phyloP scores from a whole-genome alignment of 495 filamentous ascomycete species.

The Jackrogersella minutella region DNA sequence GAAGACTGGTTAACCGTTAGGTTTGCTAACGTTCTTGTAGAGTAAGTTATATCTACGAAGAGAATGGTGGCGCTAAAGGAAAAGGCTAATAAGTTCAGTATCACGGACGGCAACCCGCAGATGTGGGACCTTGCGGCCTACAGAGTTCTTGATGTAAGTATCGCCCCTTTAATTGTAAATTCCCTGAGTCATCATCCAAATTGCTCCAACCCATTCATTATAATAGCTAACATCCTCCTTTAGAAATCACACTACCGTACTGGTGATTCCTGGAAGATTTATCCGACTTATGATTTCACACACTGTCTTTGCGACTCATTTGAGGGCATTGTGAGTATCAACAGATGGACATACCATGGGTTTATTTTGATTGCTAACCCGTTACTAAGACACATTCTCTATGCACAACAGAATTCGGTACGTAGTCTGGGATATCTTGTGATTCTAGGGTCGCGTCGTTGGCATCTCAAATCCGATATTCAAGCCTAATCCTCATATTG shows the following conservation, averaged over 20 bases:
- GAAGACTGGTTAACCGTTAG: constrained; percentile 38
- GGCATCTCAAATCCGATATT: too few relatives aligned
- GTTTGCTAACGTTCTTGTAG: constrained; percentile 67
- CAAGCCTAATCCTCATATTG: background rate
- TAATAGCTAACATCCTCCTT: too few relatives aligned
- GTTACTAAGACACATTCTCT: constrained; percentile 71
- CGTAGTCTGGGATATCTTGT: constrained; percentile 46
- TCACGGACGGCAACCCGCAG: constrained; percentile 57
- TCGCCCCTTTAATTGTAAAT: too few relatives aligned
- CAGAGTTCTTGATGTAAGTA: constrained; percentile 66
- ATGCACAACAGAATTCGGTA: constrained; percentile 87
- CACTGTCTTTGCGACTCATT: constrained; percentile 90
- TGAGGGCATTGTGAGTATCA: constrained; percentile 67
- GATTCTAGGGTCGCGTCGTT: background rate
- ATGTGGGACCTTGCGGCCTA: constrained; percentile 85
- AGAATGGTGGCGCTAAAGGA: constrained; percentile 68
- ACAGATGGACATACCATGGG: background rate
- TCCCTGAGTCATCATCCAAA: too few relatives aligned
- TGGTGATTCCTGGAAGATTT: constrained; percentile 79
- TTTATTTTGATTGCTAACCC: background rate
- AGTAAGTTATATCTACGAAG: constrained; percentile 73
- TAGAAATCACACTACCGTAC: constrained; percentile 74
- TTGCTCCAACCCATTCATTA: too few relatives aligned
- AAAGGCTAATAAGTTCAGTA: constrained; percentile 48
- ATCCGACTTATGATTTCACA: constrained; percentile 91